Evolutionary conservation across 306 rosid species (phyloP).

Genomic region (Lagenaria siceraria): DNA sequence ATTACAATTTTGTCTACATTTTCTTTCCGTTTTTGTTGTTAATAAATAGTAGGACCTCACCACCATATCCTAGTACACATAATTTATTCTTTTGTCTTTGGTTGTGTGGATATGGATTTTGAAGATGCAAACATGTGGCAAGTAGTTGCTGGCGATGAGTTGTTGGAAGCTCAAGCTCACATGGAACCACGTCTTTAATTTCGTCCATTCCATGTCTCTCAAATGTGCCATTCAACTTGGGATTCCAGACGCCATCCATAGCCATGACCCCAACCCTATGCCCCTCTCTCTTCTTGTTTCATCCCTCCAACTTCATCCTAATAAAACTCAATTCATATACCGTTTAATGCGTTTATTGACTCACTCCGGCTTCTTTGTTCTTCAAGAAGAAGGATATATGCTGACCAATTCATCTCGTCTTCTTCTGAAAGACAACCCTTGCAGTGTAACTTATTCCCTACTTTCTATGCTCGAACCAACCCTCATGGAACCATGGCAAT

Average conservation of each 20-base stretch:
- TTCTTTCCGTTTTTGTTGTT: too few species aligned
- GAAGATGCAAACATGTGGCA: not conserved
- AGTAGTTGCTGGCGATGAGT: not conserved
- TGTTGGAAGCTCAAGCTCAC: not conserved
- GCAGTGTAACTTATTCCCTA: not conserved
- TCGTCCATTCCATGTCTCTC: not conserved
- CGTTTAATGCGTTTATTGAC: not conserved
- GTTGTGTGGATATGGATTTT: not conserved
- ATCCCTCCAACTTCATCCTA: not conserved
- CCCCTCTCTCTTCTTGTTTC: not conserved
- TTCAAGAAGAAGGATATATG: not conserved
- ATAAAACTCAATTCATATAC: not conserved
- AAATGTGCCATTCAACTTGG: not conserved
- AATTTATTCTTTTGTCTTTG: too few species aligned
- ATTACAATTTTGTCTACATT: too few species aligned
- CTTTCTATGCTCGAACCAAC: not conserved
- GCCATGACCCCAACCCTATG: not conserved
- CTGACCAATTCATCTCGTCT: not conserved
- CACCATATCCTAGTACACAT: too few species aligned
- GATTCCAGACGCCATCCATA: not conserved
- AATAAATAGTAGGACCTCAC: too few species aligned
- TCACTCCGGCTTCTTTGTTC: not conserved
- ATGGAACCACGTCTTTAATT: not conserved
- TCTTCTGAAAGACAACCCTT: not conserved
- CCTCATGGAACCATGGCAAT: not conserved